A percentile compares a stretch with the other conserved stretches of the same genome.
Conservation (phyloP, 208 protist genomes). For the Crithidia bombi region DNA sequence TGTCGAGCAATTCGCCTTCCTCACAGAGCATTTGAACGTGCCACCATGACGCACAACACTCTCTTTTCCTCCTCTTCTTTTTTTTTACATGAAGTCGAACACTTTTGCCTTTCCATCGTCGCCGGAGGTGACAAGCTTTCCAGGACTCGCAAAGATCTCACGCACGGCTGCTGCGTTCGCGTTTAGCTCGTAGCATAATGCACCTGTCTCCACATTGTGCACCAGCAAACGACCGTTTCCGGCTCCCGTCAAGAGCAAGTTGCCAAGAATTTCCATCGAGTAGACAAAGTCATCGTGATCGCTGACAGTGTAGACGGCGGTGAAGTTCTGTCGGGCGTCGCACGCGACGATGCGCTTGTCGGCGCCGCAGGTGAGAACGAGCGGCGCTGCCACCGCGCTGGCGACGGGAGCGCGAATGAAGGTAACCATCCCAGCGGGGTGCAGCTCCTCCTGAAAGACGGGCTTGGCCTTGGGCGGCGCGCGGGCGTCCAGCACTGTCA, state of each 20-base stretch:
- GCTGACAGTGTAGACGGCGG: conserved; percentile 43
- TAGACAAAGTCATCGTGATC: conserved; percentile 88
- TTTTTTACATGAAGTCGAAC: conserved; percentile 50
- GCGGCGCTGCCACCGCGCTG: conserved; percentile 36
- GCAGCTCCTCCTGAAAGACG: conserved; percentile 55
- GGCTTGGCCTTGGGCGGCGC: conserved; percentile 27
- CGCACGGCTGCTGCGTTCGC: conserved; percentile 76
- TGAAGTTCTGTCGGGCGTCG: conserved; percentile 65
- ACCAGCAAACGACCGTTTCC: conserved; percentile 87
- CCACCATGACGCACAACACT: no score
- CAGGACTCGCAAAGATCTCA: conserved; percentile 58
- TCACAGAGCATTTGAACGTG: no score
- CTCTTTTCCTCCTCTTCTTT: conserved; percentile 12
- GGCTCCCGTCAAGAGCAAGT: conserved; percentile 67
- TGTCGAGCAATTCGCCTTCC: no score
- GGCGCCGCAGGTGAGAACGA: conserved; percentile 79
- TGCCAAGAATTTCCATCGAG: conserved; percentile 67
- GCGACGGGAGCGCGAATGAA: conserved; percentile 40
- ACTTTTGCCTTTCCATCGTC: conserved; percentile 89
- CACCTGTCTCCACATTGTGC: conserved; percentile 63
- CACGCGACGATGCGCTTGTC: conserved; percentile 74
- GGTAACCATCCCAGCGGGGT: conserved; percentile 77
- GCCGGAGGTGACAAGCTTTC: conserved; percentile 62
- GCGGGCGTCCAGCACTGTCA: conserved; percentile 75
- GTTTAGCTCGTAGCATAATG: conserved; percentile 80